A percentile compares a stretch with the other conserved stretches of the same genome.
Evolutionary conservation across 2,329 filamentous ascomycete species (phyloP).

Genomic region (Stagonosporopsis tanaceti): DNA sequence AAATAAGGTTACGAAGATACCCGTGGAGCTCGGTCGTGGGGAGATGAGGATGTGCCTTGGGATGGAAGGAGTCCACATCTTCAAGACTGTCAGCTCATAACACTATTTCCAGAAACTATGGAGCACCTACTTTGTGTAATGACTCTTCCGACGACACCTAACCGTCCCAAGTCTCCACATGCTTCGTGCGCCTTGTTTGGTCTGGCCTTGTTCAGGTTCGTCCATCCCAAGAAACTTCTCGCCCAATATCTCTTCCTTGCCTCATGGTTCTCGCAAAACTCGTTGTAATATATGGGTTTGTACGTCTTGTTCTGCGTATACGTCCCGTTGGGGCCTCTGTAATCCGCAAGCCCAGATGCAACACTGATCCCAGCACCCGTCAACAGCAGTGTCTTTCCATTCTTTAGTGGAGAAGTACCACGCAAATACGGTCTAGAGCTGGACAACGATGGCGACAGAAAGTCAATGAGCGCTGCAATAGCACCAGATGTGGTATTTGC

Average conservation of each 20-base stretch:
- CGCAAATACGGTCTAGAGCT: slow-evolving; percentile 18
- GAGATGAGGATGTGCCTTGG: slow-evolving; percentile 74
- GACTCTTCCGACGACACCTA: slow-evolving; percentile 77
- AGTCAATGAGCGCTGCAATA: slow-evolving; percentile 76
- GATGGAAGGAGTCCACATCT: slow-evolving; percentile 94
- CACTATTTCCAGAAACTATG: background rate
- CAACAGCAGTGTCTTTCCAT: slow-evolving; percentile 69
- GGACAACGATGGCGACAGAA: slow-evolving; percentile 65
- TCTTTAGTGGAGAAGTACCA: slow-evolving; percentile 28
- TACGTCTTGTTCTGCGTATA: slow-evolving; percentile 92
- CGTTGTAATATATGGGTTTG: slow-evolving; percentile 89
- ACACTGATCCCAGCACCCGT: slow-evolving; percentile 93
- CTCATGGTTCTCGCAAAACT: slow-evolving; percentile 84
- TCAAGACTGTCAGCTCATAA: slow-evolving; percentile 3
- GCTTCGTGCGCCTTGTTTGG: slow-evolving; percentile 85
- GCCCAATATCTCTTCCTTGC: slow-evolving; percentile 95
- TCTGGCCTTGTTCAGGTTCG: slow-evolving; percentile 76
- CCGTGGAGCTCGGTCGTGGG: slow-evolving; percentile 89
- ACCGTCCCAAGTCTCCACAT: slow-evolving; percentile 72
- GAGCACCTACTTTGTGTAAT: slow-evolving; percentile 81
- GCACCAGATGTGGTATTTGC: slow-evolving; percentile 76
- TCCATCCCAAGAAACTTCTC: slow-evolving; percentile 91
- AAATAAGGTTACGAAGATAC: slow-evolving; percentile 82
- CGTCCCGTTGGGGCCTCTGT: slow-evolving; percentile 86
- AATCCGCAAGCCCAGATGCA: slow-evolving; percentile 90